A percentile compares a stretch with the other conserved stretches of the same genome.
phyloP scores from a whole-genome alignment of 176 grass and related monocot genomes.

The Raddia guianensis region DNA sequence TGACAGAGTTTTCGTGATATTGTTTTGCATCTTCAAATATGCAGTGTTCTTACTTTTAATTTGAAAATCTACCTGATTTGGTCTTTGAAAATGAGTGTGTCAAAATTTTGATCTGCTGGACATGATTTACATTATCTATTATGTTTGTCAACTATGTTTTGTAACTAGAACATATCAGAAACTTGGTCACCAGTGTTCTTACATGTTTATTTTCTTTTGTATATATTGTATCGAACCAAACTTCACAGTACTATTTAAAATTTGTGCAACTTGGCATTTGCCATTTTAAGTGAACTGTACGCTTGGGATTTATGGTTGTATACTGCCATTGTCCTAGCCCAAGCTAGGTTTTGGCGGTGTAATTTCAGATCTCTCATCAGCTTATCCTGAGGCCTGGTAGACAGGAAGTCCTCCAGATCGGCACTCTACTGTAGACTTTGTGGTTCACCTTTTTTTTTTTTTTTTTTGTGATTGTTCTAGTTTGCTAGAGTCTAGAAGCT shows the following conservation, averaged over 20 bases:
- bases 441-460: neutral
- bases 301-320: constrained; percentile 9
- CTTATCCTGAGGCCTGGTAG: constrained; percentile 7
- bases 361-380: constrained; percentile 6
- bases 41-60: constrained; percentile 11
- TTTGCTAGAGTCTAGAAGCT: neutral
- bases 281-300: constrained; percentile 11
- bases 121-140: neutral
- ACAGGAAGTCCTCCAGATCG: neutral
- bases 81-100: neutral
- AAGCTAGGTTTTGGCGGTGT: constrained; percentile 19
- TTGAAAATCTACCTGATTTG: constrained; percentile 3
- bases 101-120: neutral
- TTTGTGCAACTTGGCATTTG: constrained; percentile 22
- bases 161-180: neutral
- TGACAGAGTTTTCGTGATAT: constrained; percentile 1
- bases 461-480: neutral
- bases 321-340: constrained; percentile 25
- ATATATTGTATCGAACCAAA: neutral
- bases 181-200: neutral
- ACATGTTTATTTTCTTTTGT: neutral
- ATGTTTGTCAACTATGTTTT: constrained; percentile 12
- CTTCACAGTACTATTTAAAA: neutral
- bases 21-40: constrained; percentile 3
- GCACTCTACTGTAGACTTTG: neutral